These are phyloP conservation scores for Yarrowia porcina DNA, from an alignment of 805 yeast species.

Conservation along the genomic window DNA sequence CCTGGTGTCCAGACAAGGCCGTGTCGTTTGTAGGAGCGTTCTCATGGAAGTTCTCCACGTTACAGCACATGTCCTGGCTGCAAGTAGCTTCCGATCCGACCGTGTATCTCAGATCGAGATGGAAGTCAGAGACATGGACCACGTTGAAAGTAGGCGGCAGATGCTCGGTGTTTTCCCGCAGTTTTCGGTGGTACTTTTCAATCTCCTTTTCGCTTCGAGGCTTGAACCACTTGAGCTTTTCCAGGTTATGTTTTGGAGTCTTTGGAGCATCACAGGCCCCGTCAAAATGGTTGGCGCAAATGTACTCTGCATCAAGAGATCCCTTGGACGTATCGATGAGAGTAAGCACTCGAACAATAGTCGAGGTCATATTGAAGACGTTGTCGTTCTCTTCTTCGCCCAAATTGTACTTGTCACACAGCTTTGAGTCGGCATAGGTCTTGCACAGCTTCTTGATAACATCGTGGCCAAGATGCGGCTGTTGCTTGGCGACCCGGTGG, in stretches of 20 bases:
- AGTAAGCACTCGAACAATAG: background rate
- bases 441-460: conserved; percentile 10
- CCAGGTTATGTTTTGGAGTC: conserved; percentile 19
- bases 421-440: background rate
- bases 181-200: background rate
- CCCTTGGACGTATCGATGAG: conserved; percentile 12
- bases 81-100: conserved; percentile 46
- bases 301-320: conserved; percentile 15
- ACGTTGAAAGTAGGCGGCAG: conserved; percentile 48
- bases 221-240: conserved; percentile 8
- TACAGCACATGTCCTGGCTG: conserved; percentile 59
- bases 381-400: conserved; percentile 13
- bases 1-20: conserved; percentile 41
- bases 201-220: conserved; percentile 3
- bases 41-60: conserved; percentile 31
- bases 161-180: conserved; percentile 3
- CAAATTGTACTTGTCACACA: conserved; percentile 20
- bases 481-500: conserved; percentile 8
- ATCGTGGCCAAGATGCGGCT: conserved; percentile 17
- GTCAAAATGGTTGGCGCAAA: conserved; percentile 20
- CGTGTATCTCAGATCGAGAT: conserved; percentile 50
- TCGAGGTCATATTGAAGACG: conserved; percentile 21
- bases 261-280: conserved; percentile 1
- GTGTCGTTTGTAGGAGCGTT: conserved; percentile 27
- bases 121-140: conserved; percentile 65